Conservation (phyloP, 2,329 filamentous ascomycete genomes). For the Ustulina deusta region DNA sequence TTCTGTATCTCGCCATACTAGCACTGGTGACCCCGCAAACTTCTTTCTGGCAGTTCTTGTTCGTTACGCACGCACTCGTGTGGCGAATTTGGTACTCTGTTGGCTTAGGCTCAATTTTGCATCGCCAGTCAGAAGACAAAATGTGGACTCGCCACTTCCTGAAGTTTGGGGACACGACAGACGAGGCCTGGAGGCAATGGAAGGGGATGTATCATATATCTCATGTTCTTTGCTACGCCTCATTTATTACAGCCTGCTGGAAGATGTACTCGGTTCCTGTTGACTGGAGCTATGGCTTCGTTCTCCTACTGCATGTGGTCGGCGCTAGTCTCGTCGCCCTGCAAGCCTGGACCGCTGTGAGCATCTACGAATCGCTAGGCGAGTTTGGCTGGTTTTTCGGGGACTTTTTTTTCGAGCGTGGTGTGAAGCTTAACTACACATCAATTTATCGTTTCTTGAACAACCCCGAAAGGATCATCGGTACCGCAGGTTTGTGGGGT, state of each 20-base stretch:
- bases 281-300: conserved; percentile 89
- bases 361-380: conserved; percentile 93
- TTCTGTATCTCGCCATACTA: conserved; percentile 79
- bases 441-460: conserved; percentile 99
- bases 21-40: conserved; percentile 83
- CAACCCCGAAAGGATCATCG: conserved; percentile 94
- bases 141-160: conserved; percentile 97
- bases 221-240: conserved; percentile 88
- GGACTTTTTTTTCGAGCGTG: conserved; percentile 96
- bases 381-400: conserved; percentile 99
- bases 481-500: conserved; percentile 95
- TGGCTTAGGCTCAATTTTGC: conserved; percentile 86
- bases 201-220: conserved; percentile 95
- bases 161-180: conserved; percentile 91
- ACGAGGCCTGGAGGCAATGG: conserved; percentile 98
- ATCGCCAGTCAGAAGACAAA: conserved; percentile 88
- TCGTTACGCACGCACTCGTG: conserved; percentile 80
- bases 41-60: conserved; percentile 78
- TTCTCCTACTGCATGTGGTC: conserved; percentile 86
- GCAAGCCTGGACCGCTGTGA: conserved; percentile 91
- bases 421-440: conserved; percentile 90
- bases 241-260: conserved; percentile 91
- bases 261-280: conserved; percentile 93
- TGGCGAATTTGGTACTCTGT: conserved; percentile 95
- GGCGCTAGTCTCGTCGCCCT: conserved; percentile 84